Evolutionary conservation across 192 early-diverging fungal species (phyloP).

Genomic region (Phlyctochytrium bullatum): DNA sequence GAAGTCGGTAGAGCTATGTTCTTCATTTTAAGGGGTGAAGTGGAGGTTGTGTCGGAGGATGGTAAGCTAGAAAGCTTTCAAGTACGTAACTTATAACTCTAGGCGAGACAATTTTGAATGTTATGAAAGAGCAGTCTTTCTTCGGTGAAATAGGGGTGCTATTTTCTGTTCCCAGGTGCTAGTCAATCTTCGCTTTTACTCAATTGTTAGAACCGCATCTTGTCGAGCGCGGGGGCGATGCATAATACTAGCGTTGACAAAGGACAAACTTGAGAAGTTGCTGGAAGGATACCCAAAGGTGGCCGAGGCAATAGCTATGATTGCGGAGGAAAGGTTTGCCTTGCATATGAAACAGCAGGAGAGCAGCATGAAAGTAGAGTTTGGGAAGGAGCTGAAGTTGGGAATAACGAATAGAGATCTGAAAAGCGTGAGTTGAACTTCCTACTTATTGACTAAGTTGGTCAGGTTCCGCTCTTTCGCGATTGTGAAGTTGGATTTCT

Average conservation of each 20-base stretch:
- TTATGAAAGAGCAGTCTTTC: slow-evolving; percentile 66
- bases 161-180: slow-evolving; percentile 61
- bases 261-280: slow-evolving; percentile 41
- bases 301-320: slow-evolving; percentile 35
- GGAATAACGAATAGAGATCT: slow-evolving; percentile 51
- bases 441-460: slow-evolving; percentile 1
- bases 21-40: slow-evolving; percentile 48
- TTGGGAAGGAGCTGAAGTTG: slow-evolving; percentile 52
- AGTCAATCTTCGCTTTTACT: not conserved
- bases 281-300: slow-evolving; percentile 43
- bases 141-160: slow-evolving; percentile 81
- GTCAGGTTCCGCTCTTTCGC: slow-evolving; percentile 47
- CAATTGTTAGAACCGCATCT: slow-evolving; percentile 44
- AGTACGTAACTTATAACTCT: slow-evolving; percentile 4
- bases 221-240: slow-evolving; percentile 49
- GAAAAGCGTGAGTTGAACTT: slow-evolving; percentile 38
- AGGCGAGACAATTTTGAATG: slow-evolving; percentile 49
- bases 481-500: slow-evolving; percentile 52
- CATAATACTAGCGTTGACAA: slow-evolving; percentile 50
- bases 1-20: slow-evolving; percentile 61
- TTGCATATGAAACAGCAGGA: slow-evolving; percentile 53
- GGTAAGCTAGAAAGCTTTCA: slow-evolving; percentile 28
- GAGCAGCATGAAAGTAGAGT: slow-evolving; percentile 39
- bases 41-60: slow-evolving; percentile 57
- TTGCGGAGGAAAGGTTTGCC: slow-evolving; percentile 52